These are phyloP conservation scores for Termitomyces sp. DNA, from an alignment of 1,284 basidiomycete genomes.

Conservation along the genomic window DNA sequence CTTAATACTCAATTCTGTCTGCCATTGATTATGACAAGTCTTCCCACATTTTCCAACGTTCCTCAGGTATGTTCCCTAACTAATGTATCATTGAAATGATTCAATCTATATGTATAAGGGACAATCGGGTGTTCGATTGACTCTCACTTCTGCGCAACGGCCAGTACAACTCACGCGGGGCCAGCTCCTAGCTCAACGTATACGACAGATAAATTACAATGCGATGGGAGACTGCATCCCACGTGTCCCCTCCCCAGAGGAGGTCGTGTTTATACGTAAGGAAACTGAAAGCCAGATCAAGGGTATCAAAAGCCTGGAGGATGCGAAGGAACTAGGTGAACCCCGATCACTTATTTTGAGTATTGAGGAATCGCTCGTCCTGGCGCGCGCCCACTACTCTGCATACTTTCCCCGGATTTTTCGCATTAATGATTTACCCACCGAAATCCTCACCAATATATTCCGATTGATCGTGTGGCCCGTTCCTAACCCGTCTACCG, in stretches of 20 bases:
- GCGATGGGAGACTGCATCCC: slow-evolving; percentile 23
- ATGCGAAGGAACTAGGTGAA: slow-evolving; percentile 12
- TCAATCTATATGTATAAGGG: not conserved
- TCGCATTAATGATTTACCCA: slow-evolving; percentile 54
- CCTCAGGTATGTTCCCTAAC: not conserved
- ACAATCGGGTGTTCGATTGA: not conserved
- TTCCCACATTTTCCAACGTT: not conserved
- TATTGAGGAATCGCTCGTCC: slow-evolving; percentile 26
- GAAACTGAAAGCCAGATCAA: slow-evolving; percentile 21
- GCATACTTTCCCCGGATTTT: slow-evolving; percentile 36
- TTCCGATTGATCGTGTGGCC: slow-evolving; percentile 53
- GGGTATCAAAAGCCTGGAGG: slow-evolving; percentile 23
- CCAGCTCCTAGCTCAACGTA: not conserved
- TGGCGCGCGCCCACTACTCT: slow-evolving; percentile 26
- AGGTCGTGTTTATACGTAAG: slow-evolving; percentile 17
- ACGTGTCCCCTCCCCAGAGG: slow-evolving; percentile 18
- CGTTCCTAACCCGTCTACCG: slow-evolving; percentile 26
- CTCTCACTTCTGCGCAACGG: not conserved
- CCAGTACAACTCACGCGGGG: slow-evolving; percentile 1
- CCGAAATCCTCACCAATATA: slow-evolving; percentile 59
- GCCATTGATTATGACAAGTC: not conserved
- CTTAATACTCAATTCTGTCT: not conserved
- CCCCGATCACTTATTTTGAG: slow-evolving; percentile 7
- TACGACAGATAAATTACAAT: not conserved
- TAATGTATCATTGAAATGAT: not conserved